phyloP scores from a whole-genome alignment of 1,284 basidiomycete genomes.

The Cryptococcus neoformans region DNA sequence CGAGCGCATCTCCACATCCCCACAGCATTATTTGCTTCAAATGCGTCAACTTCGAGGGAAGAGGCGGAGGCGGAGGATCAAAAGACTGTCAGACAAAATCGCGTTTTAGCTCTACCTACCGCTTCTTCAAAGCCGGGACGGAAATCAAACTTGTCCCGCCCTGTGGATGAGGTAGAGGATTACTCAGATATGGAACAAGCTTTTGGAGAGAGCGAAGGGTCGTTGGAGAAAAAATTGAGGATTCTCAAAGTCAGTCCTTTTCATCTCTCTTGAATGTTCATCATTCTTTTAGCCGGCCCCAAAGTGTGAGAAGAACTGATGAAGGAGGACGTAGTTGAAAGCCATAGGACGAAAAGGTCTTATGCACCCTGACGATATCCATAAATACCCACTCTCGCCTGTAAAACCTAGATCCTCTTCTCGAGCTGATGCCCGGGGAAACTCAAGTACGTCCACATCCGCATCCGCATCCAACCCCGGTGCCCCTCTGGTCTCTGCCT shows the following conservation, averaged over 20 bases:
- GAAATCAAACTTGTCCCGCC: not conserved
- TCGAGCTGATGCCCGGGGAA: no score
- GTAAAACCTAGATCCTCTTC: not conserved
- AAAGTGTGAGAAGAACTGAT: no score
- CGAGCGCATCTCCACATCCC: no score
- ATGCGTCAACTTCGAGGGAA: constrained; percentile 11
- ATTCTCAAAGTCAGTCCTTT: constrained; percentile 10
- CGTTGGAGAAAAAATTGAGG: constrained; percentile 61
- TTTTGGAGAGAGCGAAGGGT: constrained; percentile 16
- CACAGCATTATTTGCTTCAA: no score
- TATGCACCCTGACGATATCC: constrained; percentile 81
- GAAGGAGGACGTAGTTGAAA: no score
- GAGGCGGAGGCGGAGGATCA: constrained; percentile 24
- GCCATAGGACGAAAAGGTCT: constrained; percentile 63
- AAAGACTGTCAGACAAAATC: constrained; percentile 21
- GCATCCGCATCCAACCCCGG: constrained; percentile 2
- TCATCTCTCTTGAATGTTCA: no score
- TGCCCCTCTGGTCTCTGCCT: constrained; percentile 2
- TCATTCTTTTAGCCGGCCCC: no score
- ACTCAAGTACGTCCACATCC: not conserved
- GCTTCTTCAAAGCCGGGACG: no score
- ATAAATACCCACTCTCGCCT: constrained; percentile 8
- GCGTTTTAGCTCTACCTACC: no score
- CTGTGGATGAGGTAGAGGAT: constrained; percentile 57
- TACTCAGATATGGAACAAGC: constrained; percentile 67